Conservation (phyloP, 225 moss, liverwort and hornwort genomes). For the Marchantia paleacea region DNA sequence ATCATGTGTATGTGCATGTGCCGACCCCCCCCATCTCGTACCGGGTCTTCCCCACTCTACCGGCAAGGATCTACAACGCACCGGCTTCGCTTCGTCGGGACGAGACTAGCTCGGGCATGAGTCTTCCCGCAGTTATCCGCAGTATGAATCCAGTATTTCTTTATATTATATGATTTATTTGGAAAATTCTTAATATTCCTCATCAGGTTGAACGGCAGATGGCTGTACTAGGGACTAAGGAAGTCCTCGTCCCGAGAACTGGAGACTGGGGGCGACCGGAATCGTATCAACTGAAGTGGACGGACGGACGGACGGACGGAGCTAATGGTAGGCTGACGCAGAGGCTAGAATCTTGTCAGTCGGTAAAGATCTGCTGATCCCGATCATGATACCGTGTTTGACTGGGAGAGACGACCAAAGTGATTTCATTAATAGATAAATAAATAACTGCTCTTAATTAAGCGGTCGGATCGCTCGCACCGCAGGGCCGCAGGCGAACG, state of each 20-base stretch:
- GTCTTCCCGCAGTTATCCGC: too few species aligned
- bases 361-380: background rate
- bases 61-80: background rate
- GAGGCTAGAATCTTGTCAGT: background rate
- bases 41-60: background rate
- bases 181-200: too few species aligned
- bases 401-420: background rate
- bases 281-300: too few species aligned
- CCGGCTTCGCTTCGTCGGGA: background rate
- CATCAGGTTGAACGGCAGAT: background rate
- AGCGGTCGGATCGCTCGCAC: background rate
- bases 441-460: background rate
- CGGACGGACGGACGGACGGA: background rate
- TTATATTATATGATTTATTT: too few species aligned
- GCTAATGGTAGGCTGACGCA: background rate
- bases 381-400: background rate
- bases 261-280: background rate
- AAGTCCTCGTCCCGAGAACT: background rate
- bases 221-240: background rate
- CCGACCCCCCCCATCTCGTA: background rate
- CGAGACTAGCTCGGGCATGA: too few species aligned
- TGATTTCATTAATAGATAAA: background rate
- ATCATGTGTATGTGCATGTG: background rate
- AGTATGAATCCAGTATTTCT: too few species aligned
- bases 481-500: background rate